Evolutionary conservation across 306 rosid species (phyloP).

Genomic region (Styphnolobium japonicum): DNA sequence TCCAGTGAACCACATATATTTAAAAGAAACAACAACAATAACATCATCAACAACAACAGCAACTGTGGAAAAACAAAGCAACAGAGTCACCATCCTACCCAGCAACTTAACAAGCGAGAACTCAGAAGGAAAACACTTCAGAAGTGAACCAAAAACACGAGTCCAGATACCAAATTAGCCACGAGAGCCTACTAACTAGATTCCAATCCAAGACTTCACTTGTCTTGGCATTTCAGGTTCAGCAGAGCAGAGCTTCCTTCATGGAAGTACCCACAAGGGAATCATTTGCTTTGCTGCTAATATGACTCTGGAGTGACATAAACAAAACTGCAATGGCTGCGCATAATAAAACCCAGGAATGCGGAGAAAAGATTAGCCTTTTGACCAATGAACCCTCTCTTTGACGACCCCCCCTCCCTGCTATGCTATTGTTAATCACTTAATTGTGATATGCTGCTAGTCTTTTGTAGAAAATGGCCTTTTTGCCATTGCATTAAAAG

Average conservation of each 20-base stretch:
- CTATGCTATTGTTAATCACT: too few species aligned
- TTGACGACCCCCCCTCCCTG: slow-evolving; percentile 33
- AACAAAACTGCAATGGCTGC: slow-evolving; percentile 33
- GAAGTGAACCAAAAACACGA: slow-evolving; percentile 23
- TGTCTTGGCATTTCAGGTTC: slow-evolving; percentile 45
- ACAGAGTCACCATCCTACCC: slow-evolving; percentile 36
- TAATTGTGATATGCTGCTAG: slow-evolving; percentile 36
- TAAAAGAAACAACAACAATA: too few species aligned
- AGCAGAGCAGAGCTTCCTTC: slow-evolving; percentile 29
- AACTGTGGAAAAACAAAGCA: slow-evolving; percentile 7
- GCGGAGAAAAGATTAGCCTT: slow-evolving; percentile 35
- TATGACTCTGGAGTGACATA: slow-evolving; percentile 29
- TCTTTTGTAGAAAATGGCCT: slow-evolving; percentile 50
- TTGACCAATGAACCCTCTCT: slow-evolving; percentile 52
- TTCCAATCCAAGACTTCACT: slow-evolving; percentile 41
- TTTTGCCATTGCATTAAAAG: slow-evolving; percentile 45
- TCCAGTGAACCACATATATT: slow-evolving; percentile 17
- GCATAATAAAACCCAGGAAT: slow-evolving; percentile 42
- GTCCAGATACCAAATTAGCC: slow-evolving; percentile 33
- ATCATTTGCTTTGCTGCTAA: slow-evolving; percentile 35
- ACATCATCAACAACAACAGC: background rate
- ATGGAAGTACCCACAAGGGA: slow-evolving; percentile 37
- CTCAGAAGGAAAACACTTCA: slow-evolving; percentile 20
- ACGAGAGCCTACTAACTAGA: slow-evolving; percentile 35
- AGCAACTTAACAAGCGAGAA: slow-evolving; percentile 34